Conservation (phyloP, 805 yeast genomes). For the Kazachstania taianensis region DNA sequence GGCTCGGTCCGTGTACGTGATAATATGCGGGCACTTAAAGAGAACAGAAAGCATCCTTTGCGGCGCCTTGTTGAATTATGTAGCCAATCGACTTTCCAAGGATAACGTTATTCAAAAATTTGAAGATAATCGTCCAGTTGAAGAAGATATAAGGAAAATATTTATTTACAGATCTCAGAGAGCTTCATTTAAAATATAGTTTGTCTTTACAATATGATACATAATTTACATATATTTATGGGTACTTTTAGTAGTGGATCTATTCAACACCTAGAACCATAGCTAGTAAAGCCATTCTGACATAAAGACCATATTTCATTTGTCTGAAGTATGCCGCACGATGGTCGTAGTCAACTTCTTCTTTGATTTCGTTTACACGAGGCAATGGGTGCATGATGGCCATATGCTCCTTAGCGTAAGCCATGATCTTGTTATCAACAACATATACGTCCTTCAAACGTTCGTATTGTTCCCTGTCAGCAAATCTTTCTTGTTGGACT, state of each 20-base stretch:
- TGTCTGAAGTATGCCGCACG: conserved; percentile 99
- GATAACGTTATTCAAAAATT: too few species aligned
- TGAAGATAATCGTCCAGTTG: too few species aligned
- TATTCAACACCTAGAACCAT: conserved; percentile 95
- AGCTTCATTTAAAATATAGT: background rate
- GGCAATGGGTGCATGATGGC: conserved; percentile 99
- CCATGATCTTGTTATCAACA: conserved; percentile 83
- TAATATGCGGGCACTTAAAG: too few species aligned
- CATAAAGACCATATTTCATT: conserved; percentile 96
- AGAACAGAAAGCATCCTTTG: too few species aligned
- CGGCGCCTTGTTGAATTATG: too few species aligned
- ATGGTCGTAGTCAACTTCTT: conserved; percentile 98
- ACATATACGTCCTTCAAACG: conserved; percentile 84
- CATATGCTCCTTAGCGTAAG: conserved; percentile 96
- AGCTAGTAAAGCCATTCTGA: conserved; percentile 97
- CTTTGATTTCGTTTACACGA: conserved; percentile 90
- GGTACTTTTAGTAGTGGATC: background rate
- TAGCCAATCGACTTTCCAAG: too few species aligned
- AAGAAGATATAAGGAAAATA: too few species aligned
- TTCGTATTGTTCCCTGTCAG: conserved; percentile 63
- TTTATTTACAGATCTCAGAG: too few species aligned
- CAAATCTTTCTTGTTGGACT: conserved; percentile 94
- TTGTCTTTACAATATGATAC: background rate
- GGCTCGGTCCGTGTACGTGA: too few species aligned
- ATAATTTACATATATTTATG: conserved; percentile 1